Evolutionary conservation across 2,329 filamentous ascomycete species (phyloP).

Genomic region (Venturia pyrina): DNA sequence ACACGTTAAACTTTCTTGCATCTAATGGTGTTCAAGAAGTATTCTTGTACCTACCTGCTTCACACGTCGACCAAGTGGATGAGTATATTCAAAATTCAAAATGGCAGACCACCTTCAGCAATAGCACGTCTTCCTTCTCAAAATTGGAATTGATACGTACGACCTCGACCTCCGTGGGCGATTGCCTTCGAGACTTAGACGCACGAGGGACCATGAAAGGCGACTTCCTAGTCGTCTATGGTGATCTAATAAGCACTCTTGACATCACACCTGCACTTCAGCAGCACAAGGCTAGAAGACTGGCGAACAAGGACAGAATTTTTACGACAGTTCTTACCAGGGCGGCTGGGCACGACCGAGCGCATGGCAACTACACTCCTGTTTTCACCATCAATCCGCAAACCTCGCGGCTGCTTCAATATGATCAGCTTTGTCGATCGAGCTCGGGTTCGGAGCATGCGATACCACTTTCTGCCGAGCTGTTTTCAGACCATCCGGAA

Average conservation of each 20-base stretch:
- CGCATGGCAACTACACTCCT: slow-evolving; percentile 66
- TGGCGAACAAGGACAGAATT: slow-evolving; percentile 84
- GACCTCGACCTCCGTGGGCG: slow-evolving; percentile 76
- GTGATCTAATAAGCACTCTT: slow-evolving; percentile 8
- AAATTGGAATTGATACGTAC: slow-evolving; percentile 78
- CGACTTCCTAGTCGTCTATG: slow-evolving; percentile 57
- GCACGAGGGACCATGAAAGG: slow-evolving; percentile 73
- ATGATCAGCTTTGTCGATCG: slow-evolving; percentile 66
- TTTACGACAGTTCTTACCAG: slow-evolving; percentile 92
- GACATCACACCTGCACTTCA: slow-evolving; percentile 55
- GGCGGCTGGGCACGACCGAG: slow-evolving; percentile 62
- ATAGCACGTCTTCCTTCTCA: slow-evolving; percentile 66
- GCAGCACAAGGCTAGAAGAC: slow-evolving; percentile 68
- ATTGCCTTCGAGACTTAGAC: slow-evolving; percentile 90
- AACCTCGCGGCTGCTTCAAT: slow-evolving; percentile 77
- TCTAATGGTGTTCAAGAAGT: slow-evolving; percentile 93
- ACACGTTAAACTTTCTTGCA: slow-evolving; percentile 91
- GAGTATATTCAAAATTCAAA: slow-evolving; percentile 46
- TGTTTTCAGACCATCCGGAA: slow-evolving; percentile 50
- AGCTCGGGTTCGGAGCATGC: slow-evolving; percentile 53
- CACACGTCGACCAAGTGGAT: slow-evolving; percentile 19
- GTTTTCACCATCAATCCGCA: slow-evolving; percentile 78
- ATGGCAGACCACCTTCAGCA: slow-evolving; percentile 43
- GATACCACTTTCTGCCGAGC: slow-evolving; percentile 62
- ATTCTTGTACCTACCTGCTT: slow-evolving; percentile 81